phyloP scores from a whole-genome alignment of 2,329 filamentous ascomycete species.

The Trichothecium roseum region DNA sequence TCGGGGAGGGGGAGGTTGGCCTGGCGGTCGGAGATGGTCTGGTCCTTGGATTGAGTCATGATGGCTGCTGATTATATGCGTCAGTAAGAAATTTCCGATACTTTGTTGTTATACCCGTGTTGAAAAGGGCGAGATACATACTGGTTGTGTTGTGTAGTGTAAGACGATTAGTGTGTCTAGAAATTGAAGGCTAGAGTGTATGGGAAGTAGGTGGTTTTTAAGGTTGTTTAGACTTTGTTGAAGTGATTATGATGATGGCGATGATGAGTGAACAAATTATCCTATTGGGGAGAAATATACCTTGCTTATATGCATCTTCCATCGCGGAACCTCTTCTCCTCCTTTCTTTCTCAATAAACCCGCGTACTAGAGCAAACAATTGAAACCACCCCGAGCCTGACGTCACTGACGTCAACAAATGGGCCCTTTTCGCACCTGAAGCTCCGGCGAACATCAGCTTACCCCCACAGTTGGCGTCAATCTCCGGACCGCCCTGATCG shows the following conservation, averaged over 20 bases:
- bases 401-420: constrained; percentile 9
- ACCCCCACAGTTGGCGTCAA: constrained; percentile 1
- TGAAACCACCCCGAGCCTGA: constrained; percentile 3
- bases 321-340: too few species aligned
- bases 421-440: constrained; percentile 3
- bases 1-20: constrained; percentile 72
- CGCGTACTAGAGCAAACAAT: too few species aligned
- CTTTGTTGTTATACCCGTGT: too few species aligned
- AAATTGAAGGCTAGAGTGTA: not conserved
- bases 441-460: constrained; percentile 5
- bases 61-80: not conserved
- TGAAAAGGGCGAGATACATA: not conserved
- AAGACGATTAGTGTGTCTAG: too few species aligned
- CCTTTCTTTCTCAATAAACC: too few species aligned
- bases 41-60: constrained; percentile 44
- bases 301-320: not conserved
- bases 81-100: not conserved
- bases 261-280: not conserved
- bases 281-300: too few species aligned
- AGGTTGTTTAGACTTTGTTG: not conserved
- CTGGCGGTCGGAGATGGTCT: constrained; percentile 57
- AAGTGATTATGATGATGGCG: not conserved
- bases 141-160: not conserved
- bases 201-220: not conserved
- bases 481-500: not conserved